Conservation (phyloP, 768 basidiomycete species). For the Auriscalpium vulgare region DNA sequence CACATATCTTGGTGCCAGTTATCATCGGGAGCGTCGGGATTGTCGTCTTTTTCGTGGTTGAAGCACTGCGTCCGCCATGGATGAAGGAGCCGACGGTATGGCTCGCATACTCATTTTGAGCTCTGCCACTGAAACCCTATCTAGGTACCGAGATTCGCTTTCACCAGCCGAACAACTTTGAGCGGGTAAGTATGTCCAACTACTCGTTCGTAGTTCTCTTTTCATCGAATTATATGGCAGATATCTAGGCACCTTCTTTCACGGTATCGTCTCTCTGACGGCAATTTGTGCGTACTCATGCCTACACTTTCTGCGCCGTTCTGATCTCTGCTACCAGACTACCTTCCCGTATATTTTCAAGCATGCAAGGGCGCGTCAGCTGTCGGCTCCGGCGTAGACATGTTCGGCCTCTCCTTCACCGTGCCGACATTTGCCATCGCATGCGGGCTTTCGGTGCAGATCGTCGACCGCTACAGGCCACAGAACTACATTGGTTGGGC, state of each 20-base stretch:
- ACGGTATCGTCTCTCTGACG: conserved; percentile 10
- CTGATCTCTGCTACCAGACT: conserved; percentile 6
- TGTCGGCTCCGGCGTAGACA: conserved; percentile 12
- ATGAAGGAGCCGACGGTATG: conserved; percentile 1
- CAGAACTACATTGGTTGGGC: conserved; percentile 17
- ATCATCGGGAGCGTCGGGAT: conserved; percentile 22
- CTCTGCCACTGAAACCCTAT: neutral
- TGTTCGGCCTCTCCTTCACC: conserved; percentile 13
- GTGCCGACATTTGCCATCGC: conserved; percentile 21
- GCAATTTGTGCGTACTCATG: conserved; percentile 7
- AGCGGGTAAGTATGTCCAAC: conserved; percentile 6
- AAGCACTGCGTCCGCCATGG: conserved; percentile 4
- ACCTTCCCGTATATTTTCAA: conserved; percentile 26
- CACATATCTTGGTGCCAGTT: conserved; percentile 23
- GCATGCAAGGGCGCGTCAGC: conserved; percentile 17
- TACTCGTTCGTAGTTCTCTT: neutral
- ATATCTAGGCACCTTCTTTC: conserved; percentile 6
- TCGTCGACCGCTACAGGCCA: conserved; percentile 17
- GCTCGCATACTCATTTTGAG: neutral
- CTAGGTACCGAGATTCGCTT: conserved; percentile 20
- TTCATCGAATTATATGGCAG: neutral
- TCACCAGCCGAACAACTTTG: conserved; percentile 22
- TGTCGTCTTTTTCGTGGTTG: conserved; percentile 19
- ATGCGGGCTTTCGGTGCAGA: conserved; percentile 12
- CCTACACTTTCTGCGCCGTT: neutral